Evolutionary conservation across 2,329 filamentous ascomycete genomes (phyloP), one percentile per base, ranked within the genome.

Genomic region (Hypoxylon sp.): DNA sequence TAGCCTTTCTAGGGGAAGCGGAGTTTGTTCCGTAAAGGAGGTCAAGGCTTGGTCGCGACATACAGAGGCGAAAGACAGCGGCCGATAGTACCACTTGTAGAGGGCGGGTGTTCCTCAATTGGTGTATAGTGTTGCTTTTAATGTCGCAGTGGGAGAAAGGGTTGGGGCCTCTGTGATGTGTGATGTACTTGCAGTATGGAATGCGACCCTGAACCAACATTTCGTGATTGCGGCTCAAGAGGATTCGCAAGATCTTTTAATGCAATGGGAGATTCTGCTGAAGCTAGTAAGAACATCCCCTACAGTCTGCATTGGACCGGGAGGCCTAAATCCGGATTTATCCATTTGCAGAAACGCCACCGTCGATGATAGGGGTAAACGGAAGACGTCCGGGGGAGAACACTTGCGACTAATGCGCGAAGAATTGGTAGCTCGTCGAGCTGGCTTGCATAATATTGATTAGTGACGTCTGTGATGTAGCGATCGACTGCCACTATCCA

Each of bases 371-470:
- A 64, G 54, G 51, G 60, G 28, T 30, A 39, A 53, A 64, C 15
- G 37, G 30, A 30, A 17, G 22, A 20, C 17, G n/a, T 39, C 56
- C 34, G 1, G 37, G n/a, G 41, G 26, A n/a, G n/a, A 26, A 54
- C n/a, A 44, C 48, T 39, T 61, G 34, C 26, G 37, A 52, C 32
- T 20, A 41, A 60, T 47, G 59, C 53, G 44, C 28, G 26, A n/a
- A 28, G 32, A 48, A 43, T 22, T 28, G 43, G 8, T 20, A 50
- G n/a, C 50, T 52, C 43, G 53, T 56, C 32, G 53, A 30, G 20
- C 22, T 62, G 56, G 54, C 64, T 61, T 69, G 64, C 64, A 67
- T 68, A 65, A 65, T 65, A 69, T 67, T 68, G 61, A 15, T 20
- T 60, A 2, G 34, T 51, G 51, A 61, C 48, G 20, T 51, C 22